These are phyloP conservation scores for Musa itinerans DNA, from an alignment of 176 grass and related monocot genomes.

Conservation along the genomic window DNA sequence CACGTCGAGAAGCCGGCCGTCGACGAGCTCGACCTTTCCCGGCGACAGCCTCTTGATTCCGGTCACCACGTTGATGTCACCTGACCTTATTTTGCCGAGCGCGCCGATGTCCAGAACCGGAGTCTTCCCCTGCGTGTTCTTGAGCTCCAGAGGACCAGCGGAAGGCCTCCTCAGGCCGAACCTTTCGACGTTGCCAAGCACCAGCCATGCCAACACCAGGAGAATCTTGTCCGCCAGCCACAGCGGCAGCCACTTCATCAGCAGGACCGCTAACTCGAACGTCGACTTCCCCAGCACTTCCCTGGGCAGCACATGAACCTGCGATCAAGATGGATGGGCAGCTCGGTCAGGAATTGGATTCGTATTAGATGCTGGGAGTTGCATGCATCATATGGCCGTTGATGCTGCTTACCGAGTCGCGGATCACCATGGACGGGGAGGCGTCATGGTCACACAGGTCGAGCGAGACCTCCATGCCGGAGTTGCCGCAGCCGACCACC, in stretches of 20 bases:
- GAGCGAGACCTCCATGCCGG: constrained; percentile 9
- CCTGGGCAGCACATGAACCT: constrained; percentile 3
- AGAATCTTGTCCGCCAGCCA: constrained; percentile 8
- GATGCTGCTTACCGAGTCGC: background rate
- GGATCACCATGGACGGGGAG: constrained; percentile 1
- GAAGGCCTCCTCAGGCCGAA: background rate
- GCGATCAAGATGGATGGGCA: background rate
- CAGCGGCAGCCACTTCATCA: constrained; percentile 4
- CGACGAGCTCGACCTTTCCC: background rate
- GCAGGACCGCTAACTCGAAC: constrained; percentile 3
- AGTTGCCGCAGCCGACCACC: constrained; percentile 12
- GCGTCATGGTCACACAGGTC: constrained; percentile 1
- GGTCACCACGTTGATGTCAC: background rate
- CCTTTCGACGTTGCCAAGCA: background rate
- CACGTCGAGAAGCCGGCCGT: background rate
- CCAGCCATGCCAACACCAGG: background rate
- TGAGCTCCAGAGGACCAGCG: background rate
- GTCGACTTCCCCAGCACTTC: background rate
- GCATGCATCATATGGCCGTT: too few species aligned
- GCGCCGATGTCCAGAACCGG: constrained; percentile 6
- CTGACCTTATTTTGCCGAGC: background rate
- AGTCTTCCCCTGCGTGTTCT: constrained; percentile 9
- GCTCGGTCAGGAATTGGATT: too few species aligned
- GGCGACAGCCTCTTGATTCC: background rate
- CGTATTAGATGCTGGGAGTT: background rate